Evolutionary conservation across 768 basidiomycete genomes (phyloP).

Genomic region (Leccinum uliginosum): DNA sequence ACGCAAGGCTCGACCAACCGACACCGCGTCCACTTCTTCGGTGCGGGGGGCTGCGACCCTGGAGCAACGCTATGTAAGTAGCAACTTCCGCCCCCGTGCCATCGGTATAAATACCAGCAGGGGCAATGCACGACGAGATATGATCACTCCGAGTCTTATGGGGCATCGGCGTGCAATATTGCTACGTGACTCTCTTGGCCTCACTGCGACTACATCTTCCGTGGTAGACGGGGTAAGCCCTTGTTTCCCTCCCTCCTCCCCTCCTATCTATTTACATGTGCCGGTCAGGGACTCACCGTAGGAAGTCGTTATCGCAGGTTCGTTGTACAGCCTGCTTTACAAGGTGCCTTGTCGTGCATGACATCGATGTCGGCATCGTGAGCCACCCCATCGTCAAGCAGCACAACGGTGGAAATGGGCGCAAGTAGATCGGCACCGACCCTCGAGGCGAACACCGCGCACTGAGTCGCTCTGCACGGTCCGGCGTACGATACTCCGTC

Average conservation of each 20-base stretch:
- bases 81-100: not conserved
- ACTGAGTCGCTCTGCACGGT: not conserved
- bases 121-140: not conserved
- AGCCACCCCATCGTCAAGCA: not conserved
- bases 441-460: not conserved
- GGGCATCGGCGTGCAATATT: constrained; percentile 1
- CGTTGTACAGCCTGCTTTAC: not conserved
- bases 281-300: not conserved
- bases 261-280: not conserved
- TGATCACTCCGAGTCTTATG: not conserved
- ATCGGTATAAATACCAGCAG: not conserved
- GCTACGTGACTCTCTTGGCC: not conserved
- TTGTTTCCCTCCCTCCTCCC: no score
- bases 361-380: constrained; percentile 2
- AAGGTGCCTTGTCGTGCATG: not conserved
- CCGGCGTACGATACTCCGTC: not conserved
- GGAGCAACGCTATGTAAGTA: not conserved
- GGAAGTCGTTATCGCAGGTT: not conserved
- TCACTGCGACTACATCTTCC: not conserved
- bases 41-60: not conserved
- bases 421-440: constrained; percentile 1
- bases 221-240: constrained; percentile 12
- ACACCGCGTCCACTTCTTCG: not conserved
- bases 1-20: not conserved
- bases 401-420: not conserved